These are phyloP conservation scores for Phascolomyces articulosus DNA, from an alignment of 371 early-diverging fungal genomes.

Conservation along the genomic window DNA sequence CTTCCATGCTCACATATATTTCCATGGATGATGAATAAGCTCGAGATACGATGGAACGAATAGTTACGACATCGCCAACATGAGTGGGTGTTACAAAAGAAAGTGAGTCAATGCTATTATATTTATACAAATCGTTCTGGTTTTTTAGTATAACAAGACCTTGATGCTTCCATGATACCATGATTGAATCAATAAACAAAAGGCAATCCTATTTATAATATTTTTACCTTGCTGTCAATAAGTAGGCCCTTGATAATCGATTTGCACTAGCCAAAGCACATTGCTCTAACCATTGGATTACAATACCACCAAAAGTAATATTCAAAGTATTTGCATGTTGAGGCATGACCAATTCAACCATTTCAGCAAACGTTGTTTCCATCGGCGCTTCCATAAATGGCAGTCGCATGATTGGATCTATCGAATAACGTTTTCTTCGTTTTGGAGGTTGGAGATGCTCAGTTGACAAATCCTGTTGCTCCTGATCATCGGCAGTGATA, in stretches of 20 bases:
- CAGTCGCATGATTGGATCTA: slow-evolving; percentile 34
- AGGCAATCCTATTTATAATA: not conserved
- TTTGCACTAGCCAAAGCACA: slow-evolving; percentile 70
- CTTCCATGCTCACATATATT: slow-evolving; percentile 65
- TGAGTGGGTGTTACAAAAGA: slow-evolving; percentile 57
- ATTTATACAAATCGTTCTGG: too few relatives aligned
- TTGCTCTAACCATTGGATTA: slow-evolving; percentile 80
- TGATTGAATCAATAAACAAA: too few relatives aligned
- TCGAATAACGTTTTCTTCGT: slow-evolving; percentile 36
- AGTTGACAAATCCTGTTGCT: not conserved
- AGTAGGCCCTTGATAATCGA: slow-evolving; percentile 56
- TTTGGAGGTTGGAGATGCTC: slow-evolving; percentile 5
- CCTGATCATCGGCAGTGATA: not conserved
- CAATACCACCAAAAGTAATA: slow-evolving; percentile 83
- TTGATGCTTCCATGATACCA: too few relatives aligned
- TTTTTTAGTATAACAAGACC: too few relatives aligned
- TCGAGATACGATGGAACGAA: slow-evolving; percentile 60
- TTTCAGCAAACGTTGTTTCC: slow-evolving; percentile 65
- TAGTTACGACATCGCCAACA: slow-evolving; percentile 64
- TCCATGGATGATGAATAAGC: slow-evolving; percentile 64
- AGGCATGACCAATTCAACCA: slow-evolving; percentile 73
- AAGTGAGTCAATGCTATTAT: slow-evolving; percentile 52
- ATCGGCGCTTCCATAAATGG: slow-evolving; percentile 32
- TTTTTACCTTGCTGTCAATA: slow-evolving; percentile 52
- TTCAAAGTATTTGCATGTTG: slow-evolving; percentile 75